Evolutionary conservation across 495 filamentous ascomycete species (phyloP).

Genomic region (Hypoxylon perforatum): DNA sequence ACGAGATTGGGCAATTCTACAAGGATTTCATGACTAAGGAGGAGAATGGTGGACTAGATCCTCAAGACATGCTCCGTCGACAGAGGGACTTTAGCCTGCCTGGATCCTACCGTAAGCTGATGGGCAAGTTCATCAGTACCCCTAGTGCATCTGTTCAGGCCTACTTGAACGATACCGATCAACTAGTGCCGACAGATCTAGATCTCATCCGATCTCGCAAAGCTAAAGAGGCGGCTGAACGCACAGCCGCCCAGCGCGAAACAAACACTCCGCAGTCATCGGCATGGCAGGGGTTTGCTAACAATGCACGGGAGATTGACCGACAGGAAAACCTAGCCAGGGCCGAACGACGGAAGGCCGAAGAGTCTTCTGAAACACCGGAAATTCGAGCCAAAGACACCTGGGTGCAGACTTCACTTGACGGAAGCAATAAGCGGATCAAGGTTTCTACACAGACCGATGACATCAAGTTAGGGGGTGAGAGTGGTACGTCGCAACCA

Average conservation of each 20-base stretch:
- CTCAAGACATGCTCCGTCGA: constrained; percentile 84
- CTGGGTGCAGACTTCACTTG: constrained; percentile 48
- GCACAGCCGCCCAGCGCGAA: constrained; percentile 9
- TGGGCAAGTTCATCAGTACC: constrained; percentile 70
- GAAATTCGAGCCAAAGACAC: constrained; percentile 39
- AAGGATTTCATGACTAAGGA: constrained; percentile 81
- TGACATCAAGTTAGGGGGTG: constrained; percentile 25
- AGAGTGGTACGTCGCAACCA: constrained; percentile 20
- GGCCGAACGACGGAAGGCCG: constrained; percentile 40
- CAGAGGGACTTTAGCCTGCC: constrained; percentile 90
- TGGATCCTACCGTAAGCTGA: constrained; percentile 85
- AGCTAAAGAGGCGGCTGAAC: constrained; percentile 35
- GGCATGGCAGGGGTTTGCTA: constrained; percentile 36
- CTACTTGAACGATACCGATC: constrained; percentile 78
- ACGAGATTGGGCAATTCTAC: constrained; percentile 85
- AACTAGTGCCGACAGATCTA: constrained; percentile 87
- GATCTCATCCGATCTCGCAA: constrained; percentile 58
- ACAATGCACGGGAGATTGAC: constrained; percentile 36
- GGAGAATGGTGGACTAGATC: constrained; percentile 80
- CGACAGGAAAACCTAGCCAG: constrained; percentile 28
- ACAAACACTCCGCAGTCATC: constrained; percentile 9
- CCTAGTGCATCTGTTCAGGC: constrained; percentile 72
- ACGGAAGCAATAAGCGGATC: constrained; percentile 56
- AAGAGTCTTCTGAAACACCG: constrained; percentile 30
- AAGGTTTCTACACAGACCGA: constrained; percentile 50